Base-by-base conservation (phyloP, 768 basidiomycete genomes). In the Lactarius indigo region DNA sequence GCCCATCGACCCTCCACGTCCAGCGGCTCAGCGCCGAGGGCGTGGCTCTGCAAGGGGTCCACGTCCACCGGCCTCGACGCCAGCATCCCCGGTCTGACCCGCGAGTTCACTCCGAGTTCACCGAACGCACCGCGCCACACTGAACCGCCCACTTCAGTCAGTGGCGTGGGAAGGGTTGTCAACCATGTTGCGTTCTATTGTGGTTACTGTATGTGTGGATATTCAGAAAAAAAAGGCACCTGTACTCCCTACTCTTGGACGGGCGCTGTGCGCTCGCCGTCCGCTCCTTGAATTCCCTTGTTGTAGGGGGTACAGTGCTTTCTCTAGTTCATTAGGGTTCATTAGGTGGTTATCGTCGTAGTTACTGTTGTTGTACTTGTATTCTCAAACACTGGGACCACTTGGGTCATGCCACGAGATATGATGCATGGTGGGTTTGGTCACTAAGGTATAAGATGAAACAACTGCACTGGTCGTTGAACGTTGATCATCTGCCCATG, bases 251-350 rank as follows among this genome's bases (percentile, higher is more conserved):
- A 31, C 57, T 20, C 31, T 23, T 55, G 44, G 50, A 31, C 57
- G 57, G 26, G 65, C 31, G 65, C 61, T 63, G 65, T 26, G 65
- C 65, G 65, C 61, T 59, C 57, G 61, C 44, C 50, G 57, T 67
- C 62, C 61, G 28, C 35, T 54, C 61, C 6, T 67, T 64, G 52
- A 17, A 23, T 9, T 5, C 26, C 23, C n/a, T 50, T 52, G 13
- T 6, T 13, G 23, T 26, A 28, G 13, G 23, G 50, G 13, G 50
- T 28, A 2, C 26, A 26, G 50, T 26, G 0, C 23, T 52, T 52
- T 52, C 50, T 52, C 26, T 52, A 26, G 26, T 52, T 23, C 5
- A 52, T 26, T 26, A 26, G 23, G 23, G 35, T 37, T 37, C 3
- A 37, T 37, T 37, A 13, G 35, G 50, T 52, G 12, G 50, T 52